Percentiles rank a stretch among this genome's conserved stretches.
Evolutionary conservation across 257 asterid species (phyloP).

Genomic region (Verbascum thapsus): DNA sequence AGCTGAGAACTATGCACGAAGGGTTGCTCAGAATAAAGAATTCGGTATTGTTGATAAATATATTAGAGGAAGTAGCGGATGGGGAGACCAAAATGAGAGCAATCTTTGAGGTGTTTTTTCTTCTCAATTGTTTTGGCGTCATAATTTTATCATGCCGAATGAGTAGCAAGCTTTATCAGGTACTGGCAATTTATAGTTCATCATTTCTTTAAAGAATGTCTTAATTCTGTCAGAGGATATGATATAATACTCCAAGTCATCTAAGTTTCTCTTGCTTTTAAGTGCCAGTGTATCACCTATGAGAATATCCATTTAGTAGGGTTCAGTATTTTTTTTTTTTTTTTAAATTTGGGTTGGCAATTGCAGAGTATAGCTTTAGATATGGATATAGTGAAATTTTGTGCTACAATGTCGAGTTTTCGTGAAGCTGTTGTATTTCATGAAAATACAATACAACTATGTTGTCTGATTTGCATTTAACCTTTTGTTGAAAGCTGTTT

Average conservation of each 20-base stretch:
- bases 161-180: constrained; percentile 18
- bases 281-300: constrained; percentile 4
- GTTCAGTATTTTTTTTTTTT: constrained; percentile 18
- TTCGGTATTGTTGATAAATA: constrained; percentile 57
- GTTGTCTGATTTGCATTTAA: constrained; percentile 6
- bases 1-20: constrained; percentile 47
- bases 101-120: constrained; percentile 3
- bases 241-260: not conserved
- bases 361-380: constrained; percentile 7
- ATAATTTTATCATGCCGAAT: not conserved
- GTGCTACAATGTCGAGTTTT: constrained; percentile 4
- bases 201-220: constrained; percentile 11
- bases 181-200: constrained; percentile 18
- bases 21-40: constrained; percentile 51
- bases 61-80: constrained; percentile 63
- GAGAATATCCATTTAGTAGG: no score
- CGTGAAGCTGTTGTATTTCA: constrained; percentile 17
- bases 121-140: not conserved
- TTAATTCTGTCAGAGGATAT: constrained; percentile 5
- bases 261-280: constrained; percentile 10
- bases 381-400: constrained; percentile 8
- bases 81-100: constrained; percentile 48
- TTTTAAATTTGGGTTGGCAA: constrained; percentile 26
- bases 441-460: constrained; percentile 3
- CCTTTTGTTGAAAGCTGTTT: constrained; percentile 9